Evolutionary conservation across 345 rosid genomes (phyloP), one percentile per base, ranked within the genome.

Genomic region (Sisymbrium irio): DNA sequence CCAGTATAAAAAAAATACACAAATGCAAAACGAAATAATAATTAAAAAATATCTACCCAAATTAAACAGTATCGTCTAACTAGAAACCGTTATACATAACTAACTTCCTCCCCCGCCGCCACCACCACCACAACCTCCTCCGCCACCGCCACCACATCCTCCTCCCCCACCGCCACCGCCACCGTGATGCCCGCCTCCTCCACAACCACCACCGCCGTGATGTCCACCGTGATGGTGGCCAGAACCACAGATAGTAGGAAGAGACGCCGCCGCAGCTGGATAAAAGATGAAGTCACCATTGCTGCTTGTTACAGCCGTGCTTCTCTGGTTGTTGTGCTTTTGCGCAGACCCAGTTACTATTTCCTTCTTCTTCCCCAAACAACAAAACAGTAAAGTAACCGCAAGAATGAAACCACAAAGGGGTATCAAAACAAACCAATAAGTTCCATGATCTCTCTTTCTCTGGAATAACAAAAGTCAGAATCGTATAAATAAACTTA

Each of bases 231-330:
- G 27, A 42, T 55, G 18, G n/a, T 55, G 18, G 27, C 20, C 30
- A 2, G 77, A 54, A 41, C 20, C 37, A 50, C 58, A 65, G 19
- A 64, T 17, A 55, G 71, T 55, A 55, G 77, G 65, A 11, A 73
- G 77, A 73, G 77, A 73, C 14, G 65, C 58, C 45, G 72, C 71
- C 7, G 47, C 41, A 4, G 59, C 59, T 45, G 77, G 65, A 73
- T 55, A 73, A 54, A 54, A 15, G 57, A 55, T 33, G 37, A 55
- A 44, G 65, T 14, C 8, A 45, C 59, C 66, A 57, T 28, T 15
- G 58, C 22, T 56, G 6, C 41, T 46, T 33, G 65, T 36, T 25
- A 57, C 60, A 36, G 12, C 65, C 9, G 14, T 36, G 12, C 44
- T 67, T 46, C 77, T 74, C 25, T 46, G 41, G 59, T 65, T 73